A percentile compares a stretch with the other conserved stretches of the same genome.
Conservation (phyloP, 2,329 filamentous ascomycete genomes). For the Leptographium flavum region DNA sequence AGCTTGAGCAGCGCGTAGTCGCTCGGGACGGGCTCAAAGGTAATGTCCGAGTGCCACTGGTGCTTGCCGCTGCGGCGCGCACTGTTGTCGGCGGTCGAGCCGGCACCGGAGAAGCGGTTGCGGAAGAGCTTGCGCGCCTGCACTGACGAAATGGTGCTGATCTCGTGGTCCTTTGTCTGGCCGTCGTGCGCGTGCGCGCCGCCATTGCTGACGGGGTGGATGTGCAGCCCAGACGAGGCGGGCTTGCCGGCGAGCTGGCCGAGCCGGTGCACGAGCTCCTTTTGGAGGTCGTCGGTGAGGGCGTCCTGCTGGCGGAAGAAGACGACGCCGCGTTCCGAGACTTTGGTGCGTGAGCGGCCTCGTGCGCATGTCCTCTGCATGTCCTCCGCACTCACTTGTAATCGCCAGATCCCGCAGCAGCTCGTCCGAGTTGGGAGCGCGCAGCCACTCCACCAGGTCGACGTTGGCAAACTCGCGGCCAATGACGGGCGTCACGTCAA, state of each 20-base stretch:
- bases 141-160: slow-evolving; percentile 32
- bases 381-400: slow-evolving; percentile 27
- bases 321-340: slow-evolving; percentile 36
- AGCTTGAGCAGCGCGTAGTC: slow-evolving; percentile 32
- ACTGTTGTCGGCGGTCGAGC: slow-evolving; percentile 30
- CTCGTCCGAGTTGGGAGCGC: slow-evolving; percentile 38
- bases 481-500: slow-evolving; percentile 39
- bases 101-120: slow-evolving; percentile 19
- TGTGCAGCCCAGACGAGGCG: slow-evolving; percentile 26
- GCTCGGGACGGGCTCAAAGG: slow-evolving; percentile 30
- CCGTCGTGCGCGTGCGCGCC: slow-evolving; percentile 27
- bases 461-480: slow-evolving; percentile 37
- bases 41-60: slow-evolving; percentile 16
- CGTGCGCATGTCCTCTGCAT: neutral
- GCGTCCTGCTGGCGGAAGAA: slow-evolving; percentile 39
- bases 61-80: neutral
- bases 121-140: slow-evolving; percentile 24
- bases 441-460: slow-evolving; percentile 38
- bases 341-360: no score
- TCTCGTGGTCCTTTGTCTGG: slow-evolving; percentile 29
- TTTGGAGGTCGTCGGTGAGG: slow-evolving; percentile 29
- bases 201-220: slow-evolving; percentile 31
- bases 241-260: slow-evolving; percentile 31
- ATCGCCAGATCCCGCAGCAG: slow-evolving; percentile 46
- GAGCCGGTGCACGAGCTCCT: slow-evolving; percentile 33